A percentile compares a stretch with the other conserved stretches of the same genome.
Evolutionary conservation across 495 filamentous ascomycete genomes (phyloP).

Genomic region (Neurospora sp.): DNA sequence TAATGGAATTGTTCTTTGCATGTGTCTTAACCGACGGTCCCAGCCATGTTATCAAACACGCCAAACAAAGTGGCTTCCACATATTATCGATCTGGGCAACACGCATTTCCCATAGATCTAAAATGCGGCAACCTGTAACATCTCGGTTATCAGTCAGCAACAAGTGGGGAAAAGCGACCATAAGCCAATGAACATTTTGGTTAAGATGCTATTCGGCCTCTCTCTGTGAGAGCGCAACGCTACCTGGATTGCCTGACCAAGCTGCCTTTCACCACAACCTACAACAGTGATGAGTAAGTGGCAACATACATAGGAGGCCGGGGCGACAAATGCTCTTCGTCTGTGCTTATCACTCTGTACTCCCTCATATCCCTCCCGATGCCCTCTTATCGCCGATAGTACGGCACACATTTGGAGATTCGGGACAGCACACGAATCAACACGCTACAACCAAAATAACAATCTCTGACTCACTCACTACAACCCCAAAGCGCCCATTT

Average conservation of each 20-base stretch:
- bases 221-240: neutral
- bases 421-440: neutral
- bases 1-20: too few relatives aligned
- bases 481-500: neutral
- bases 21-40: too few relatives aligned
- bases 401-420: neutral
- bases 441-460: neutral
- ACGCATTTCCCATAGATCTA: too few relatives aligned
- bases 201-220: neutral
- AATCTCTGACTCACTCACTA: neutral
- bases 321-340: neutral
- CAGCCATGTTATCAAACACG: neutral
- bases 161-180: too few relatives aligned
- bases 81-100: too few relatives aligned
- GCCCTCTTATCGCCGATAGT: neutral
- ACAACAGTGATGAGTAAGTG: neutral
- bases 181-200: too few relatives aligned
- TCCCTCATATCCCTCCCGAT: neutral
- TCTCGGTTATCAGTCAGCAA: too few relatives aligned
- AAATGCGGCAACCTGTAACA: too few relatives aligned
- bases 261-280: neutral
- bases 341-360: neutral
- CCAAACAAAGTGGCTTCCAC: neutral
- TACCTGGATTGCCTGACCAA: neutral
- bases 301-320: neutral